Base-by-base conservation (phyloP, 495 filamentous ascomycete species). In the Mytilinidion resinicola region DNA sequence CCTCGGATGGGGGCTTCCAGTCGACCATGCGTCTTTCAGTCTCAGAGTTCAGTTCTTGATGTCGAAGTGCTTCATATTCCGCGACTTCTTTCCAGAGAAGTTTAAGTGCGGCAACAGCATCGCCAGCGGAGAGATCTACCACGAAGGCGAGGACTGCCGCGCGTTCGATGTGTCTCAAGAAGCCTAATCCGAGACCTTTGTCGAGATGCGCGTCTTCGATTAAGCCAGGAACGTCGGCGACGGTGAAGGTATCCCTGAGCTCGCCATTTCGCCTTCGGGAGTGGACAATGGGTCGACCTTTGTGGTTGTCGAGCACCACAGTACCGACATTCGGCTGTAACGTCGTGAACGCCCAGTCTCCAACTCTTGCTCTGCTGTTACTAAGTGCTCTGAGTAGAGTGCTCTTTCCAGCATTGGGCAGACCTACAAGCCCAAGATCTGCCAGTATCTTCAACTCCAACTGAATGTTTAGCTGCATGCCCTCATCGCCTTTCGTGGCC, bases 261-360 rank as follows among this genome's bases (percentile, higher is more conserved):
- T 80, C 76, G 35, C 72, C 68, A 37, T 59, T 52, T 65, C 49
- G 65, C 4, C 36, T 41, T 14, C 60, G 58, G 52, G 50, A 52
- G 7, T 20, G 43, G 44, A 81, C 65, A 25, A 76, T 71, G 1
- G 86, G 79, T 1, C 89, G 79, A 4, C 93, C 90, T 51, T 80
- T 83, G 69, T 88, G 77, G 60, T 92, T 78, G 65, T 96, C 93
- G 33, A 97, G 77, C 6, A 96, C 86, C 12, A 97, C 89, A 0
- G 95, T 98, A 38, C 93, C 93, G 57, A 98, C 91, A 65, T 91
- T 96, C 0, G 93, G 93, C 42, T 88, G 85, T 6, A 98, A 77
- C 0, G 93, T 98, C 5, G 93, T 98, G 67, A 98, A 98, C 17
- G 90, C 93, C 93, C 93, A 98, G 67, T 89, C 82, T 20, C 93